These are phyloP conservation scores for Adansonia digitata DNA, from an alignment of 345 rosid species.

Conservation along the genomic window DNA sequence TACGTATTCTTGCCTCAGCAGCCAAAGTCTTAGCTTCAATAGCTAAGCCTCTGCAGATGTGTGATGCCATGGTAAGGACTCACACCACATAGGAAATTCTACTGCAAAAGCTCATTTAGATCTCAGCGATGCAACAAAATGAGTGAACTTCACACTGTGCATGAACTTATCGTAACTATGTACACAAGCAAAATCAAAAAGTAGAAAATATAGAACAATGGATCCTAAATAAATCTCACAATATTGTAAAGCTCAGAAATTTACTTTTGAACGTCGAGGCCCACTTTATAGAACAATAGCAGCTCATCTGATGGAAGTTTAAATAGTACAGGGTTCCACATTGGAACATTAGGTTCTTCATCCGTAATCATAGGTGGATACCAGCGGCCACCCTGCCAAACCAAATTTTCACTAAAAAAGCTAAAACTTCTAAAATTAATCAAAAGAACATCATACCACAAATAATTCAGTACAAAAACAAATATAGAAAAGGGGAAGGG, in stretches of 20 bases:
- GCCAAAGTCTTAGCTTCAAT: not conserved
- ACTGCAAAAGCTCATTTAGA: not conserved
- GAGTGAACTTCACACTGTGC: not conserved
- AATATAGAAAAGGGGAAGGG: too few relatives aligned
- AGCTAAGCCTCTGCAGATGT: not conserved
- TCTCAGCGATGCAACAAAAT: not conserved
- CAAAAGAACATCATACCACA: not conserved
- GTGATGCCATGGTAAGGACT: not conserved
- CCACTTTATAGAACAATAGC: constrained; percentile 77
- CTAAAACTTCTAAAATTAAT: too few relatives aligned
- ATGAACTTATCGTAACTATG: not conserved
- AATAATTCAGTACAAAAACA: too few relatives aligned
- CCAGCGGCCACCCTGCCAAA: constrained; percentile 66
- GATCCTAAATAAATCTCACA: not conserved
- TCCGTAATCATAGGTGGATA: constrained; percentile 46
- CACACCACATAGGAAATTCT: not conserved
- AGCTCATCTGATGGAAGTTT: constrained; percentile 71
- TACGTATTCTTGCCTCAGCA: not conserved
- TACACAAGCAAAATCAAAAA: not conserved
- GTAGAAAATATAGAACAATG: not conserved
- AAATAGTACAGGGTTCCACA: constrained; percentile 94
- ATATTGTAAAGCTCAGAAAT: constrained; percentile 7
- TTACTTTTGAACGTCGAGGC: constrained; percentile 86
- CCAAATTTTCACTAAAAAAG: constrained; percentile 4
- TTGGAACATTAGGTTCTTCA: constrained; percentile 70